Evolutionary conservation across 805 yeast genomes (phyloP), one percentile per base, ranked within the genome.

Genomic region (Candida manassasensis): DNA sequence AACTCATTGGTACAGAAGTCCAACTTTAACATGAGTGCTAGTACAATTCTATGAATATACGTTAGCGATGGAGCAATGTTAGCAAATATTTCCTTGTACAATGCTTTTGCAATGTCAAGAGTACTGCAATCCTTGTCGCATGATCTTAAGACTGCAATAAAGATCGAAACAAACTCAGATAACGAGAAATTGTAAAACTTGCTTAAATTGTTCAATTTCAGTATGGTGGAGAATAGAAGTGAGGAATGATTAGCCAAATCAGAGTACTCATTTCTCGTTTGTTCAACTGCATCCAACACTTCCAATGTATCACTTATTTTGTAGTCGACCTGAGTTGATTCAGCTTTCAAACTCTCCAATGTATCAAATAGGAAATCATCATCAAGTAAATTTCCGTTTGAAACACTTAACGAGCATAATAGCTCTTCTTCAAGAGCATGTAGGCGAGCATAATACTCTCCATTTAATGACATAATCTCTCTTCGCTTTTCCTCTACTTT

Each of bases 371-470:
- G 57, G 0, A 60, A 66, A 35, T 78, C 79, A 52, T 83, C 78
- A 4, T 87, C 95, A 21, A 89, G 61, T 15, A 89, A 69, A 35
- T 72, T 75, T 0, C 83, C 82, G 14, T 69, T 62, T 0, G 83
- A 61, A 4, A 69, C 69, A 42, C 75, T 77, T 39, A 90, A 59
- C 0, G 79, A 67, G 3, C 62, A 57, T 39, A 89, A 61, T 6
- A 89, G 62, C 7, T 71, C 68, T 4, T 63, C 59, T 45, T 88
- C 96, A 15, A 86, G 63, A 1, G 50, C 47, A 27, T 71, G 66
- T 32, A 89, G 56, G 11, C 69, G 69, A 1, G 66, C 66, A 35
- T 69, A 71, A 47, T 79, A 84, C 31, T 77, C 83, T 10, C 81
- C 71, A 42, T 78, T 81, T 5, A 78, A 55, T 32, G 68, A 67